Percentiles rank a stretch among this genome's conserved stretches.
Conservation (phyloP, 2,329 filamentous ascomycete species). For the Dactylonectria estremocensis region DNA sequence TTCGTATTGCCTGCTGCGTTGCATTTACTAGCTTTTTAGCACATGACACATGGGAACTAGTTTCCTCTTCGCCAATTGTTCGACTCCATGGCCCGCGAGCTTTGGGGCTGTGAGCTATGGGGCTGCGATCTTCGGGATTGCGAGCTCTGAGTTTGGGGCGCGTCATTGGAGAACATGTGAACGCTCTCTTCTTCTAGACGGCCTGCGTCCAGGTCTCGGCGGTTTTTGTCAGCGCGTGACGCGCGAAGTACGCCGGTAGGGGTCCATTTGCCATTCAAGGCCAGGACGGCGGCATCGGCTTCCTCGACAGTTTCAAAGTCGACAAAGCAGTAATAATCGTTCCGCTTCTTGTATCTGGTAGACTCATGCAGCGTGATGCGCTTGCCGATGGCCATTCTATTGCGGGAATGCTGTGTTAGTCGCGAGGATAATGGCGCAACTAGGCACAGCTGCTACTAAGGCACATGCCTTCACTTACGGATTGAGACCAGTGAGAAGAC, state of each 20-base stretch:
- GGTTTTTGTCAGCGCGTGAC: neutral
- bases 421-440: too few relatives aligned
- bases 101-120: neutral
- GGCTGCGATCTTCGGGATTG: neutral
- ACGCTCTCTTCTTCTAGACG: neutral
- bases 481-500: conserved; percentile 63
- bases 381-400: conserved; percentile 58
- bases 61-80: neutral
- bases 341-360: conserved; percentile 66
- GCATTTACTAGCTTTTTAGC: too few relatives aligned
- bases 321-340: conserved; percentile 77
- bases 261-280: conserved; percentile 39
- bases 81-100: neutral
- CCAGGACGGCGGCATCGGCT: conserved; percentile 63
- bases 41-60: neutral
- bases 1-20: too few relatives aligned
- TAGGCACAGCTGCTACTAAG: neutral
- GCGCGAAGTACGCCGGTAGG: neutral
- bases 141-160: too few relatives aligned
- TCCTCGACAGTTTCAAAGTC: conserved; percentile 71
- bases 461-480: conserved; percentile 10
- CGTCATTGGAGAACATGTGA: neutral
- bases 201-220: neutral
- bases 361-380: conserved; percentile 72
- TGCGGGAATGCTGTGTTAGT: neutral